Conservation (phyloP, 2,329 filamentous ascomycete species). For the Aspergillus sojae region DNA sequence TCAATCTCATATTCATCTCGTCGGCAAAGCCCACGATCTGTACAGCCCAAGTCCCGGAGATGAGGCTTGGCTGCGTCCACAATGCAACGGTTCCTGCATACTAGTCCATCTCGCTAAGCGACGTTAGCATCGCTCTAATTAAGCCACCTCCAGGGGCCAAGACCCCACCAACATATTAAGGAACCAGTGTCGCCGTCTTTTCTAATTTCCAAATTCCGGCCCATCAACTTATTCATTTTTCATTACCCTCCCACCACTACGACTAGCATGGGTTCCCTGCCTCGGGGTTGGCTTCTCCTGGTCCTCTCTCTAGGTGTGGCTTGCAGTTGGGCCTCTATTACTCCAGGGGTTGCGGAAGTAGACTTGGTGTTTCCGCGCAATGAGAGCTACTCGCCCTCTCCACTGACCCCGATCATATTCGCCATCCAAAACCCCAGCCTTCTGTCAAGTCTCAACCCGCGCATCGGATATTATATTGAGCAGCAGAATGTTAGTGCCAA, state of each 20-base stretch:
- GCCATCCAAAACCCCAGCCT: slow-evolving; percentile 15
- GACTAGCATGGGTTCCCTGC: neutral
- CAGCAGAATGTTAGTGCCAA: no score
- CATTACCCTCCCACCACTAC: neutral
- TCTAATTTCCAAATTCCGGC: no score
- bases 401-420: slow-evolving; percentile 17
- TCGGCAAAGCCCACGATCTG: no score
- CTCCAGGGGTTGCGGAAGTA: no score
- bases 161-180: neutral
- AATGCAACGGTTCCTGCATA: slow-evolving; percentile 1
- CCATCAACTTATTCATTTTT: neutral
- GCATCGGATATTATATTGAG: no score
- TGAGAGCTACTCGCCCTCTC: slow-evolving; percentile 6
- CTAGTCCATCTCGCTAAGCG: neutral
- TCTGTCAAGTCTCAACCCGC: neutral
- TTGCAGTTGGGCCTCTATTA: no score
- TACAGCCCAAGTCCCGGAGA: no score
- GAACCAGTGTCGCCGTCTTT: neutral
- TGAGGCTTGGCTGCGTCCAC: slow-evolving; percentile 5
- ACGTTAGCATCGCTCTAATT: neutral
- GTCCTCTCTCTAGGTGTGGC: neutral
- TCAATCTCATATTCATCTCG: rapidly evolving
- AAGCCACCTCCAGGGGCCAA: neutral
- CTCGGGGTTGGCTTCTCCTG: neutral
- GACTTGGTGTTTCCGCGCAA: slow-evolving; percentile 13